phyloP scores from a whole-genome alignment of 345 rosid species.

The Xanthoceras sorbifolium region DNA sequence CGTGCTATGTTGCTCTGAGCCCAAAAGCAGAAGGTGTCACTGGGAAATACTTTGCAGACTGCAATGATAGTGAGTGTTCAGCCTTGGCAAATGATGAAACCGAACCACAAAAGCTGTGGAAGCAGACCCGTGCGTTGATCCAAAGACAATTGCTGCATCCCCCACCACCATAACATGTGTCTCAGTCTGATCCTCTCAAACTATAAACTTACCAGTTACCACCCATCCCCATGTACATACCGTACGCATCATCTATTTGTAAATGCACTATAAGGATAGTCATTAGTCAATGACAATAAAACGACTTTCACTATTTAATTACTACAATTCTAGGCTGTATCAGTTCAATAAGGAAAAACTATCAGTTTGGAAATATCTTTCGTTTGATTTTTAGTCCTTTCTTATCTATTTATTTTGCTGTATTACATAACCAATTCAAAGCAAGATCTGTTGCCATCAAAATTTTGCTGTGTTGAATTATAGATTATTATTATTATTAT shows the following conservation, averaged over 20 bases:
- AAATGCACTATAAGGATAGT: not conserved
- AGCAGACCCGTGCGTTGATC: slow-evolving; percentile 53
- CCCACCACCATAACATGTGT: slow-evolving; percentile 14
- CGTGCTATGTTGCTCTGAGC: slow-evolving; percentile 88
- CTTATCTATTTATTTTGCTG: not conserved
- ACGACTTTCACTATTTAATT: not conserved
- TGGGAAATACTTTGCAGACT: slow-evolving; percentile 88
- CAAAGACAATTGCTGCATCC: slow-evolving; percentile 39
- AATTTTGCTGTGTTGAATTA: no score
- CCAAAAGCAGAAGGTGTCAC: slow-evolving; percentile 53
- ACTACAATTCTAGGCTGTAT: not conserved
- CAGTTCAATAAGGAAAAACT: not conserved
- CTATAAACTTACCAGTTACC: slow-evolving; percentile 12
- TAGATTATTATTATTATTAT: no score
- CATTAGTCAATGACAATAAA: slow-evolving; percentile 10
- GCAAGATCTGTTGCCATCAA: no score
- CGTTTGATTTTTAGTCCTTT: no score
- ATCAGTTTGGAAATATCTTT: no score
- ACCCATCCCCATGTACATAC: slow-evolving; percentile 22
- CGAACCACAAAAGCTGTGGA: slow-evolving; percentile 63
- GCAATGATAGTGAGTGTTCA: slow-evolving; percentile 77
- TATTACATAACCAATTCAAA: no score
- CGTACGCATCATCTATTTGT: not conserved
- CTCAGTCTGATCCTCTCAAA: not conserved
- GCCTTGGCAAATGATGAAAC: slow-evolving; percentile 69